Base-by-base conservation (phyloP, 2,329 filamentous ascomycete genomes). In the Ophiocordyceps camponoti-saundersi region DNA sequence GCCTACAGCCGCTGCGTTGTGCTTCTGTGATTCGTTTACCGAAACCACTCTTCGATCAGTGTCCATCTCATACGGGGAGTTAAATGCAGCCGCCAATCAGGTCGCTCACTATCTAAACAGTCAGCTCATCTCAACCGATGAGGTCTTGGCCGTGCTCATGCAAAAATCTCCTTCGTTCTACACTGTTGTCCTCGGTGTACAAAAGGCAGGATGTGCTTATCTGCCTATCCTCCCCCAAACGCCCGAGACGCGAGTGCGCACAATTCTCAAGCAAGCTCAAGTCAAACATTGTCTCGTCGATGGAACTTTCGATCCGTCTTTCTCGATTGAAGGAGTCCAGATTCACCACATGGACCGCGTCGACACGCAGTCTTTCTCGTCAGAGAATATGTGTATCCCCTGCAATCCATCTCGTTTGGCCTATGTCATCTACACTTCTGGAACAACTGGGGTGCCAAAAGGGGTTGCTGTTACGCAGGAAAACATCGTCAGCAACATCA, bases 371-470 rank as follows among this genome's bases (percentile, higher is more conserved):
- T 30, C 48, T 1, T 63, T 67, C 42, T 51, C 62, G 1, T 47
- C 51, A 1, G 46, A 57, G 0, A 72, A 76, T 42, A 52, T 68
- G 1, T 48, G 57, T 2, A 59, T 66, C 1, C 44, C 55, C 0
- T 60, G 66, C 3, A 58, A 72, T 44, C 64, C 67, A 0, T 66
- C 70, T 1, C 65, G 77, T 15, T 58, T 85, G 2, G 80, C 85
- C 7, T 93, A 93, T 57, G 76, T 84, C 18, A 80, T 93, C 1
- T 93, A 85, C 59, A 93, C 85, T 0, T 88, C 84, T 22, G 88
- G 88, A 3, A 90, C 82, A 39, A 93, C 86, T 1, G 87, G 85
- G 0, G 69, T 67, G 1, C 87, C 85, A 0, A 93, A 94, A 57
- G 85, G 85, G 2, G 82, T 94, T 3, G 70, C 84, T 4, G 73